Percentiles rank a stretch among this genome's conserved stretches.
Conservation (phyloP, 306 rosid species). For the Malus asiatica region DNA sequence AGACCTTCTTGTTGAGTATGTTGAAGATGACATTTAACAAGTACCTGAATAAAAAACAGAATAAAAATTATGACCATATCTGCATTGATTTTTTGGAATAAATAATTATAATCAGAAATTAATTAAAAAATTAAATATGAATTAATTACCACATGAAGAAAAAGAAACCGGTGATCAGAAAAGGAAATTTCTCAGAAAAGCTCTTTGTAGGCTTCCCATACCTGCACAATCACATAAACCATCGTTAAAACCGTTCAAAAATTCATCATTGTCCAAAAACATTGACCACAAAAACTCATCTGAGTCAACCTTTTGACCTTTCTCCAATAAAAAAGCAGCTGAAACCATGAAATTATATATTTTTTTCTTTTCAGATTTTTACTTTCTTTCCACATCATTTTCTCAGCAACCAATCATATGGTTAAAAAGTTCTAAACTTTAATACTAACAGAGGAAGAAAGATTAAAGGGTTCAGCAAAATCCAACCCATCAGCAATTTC, state of each 20-base stretch:
- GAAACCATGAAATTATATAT: background rate
- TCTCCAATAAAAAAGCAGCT: background rate
- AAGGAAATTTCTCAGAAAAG: conserved; percentile 54
- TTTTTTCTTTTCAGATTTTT: background rate
- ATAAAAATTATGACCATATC: background rate
- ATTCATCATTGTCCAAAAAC: too few relatives aligned
- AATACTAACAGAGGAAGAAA: background rate
- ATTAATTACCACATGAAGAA: conserved; percentile 78
- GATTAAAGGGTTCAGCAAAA: background rate
- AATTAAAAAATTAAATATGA: background rate
- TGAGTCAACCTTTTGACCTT: background rate
- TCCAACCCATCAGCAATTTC: conserved; percentile 40
- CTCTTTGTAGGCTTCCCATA: conserved; percentile 32
- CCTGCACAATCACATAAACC: conserved; percentile 18
- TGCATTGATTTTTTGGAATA: background rate
- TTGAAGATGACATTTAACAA: conserved; percentile 90
- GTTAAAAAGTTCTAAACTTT: background rate
- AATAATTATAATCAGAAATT: background rate
- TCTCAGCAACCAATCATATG: conserved; percentile 15
- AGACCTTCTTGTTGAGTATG: conserved; percentile 92
- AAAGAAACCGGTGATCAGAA: conserved; percentile 71
- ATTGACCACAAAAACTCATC: background rate
- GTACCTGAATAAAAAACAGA: conserved; percentile 52
- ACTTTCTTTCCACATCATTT: background rate
- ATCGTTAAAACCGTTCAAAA: too few relatives aligned